Percentiles rank a stretch among this genome's conserved stretches.
These are phyloP conservation scores for Aspergillus indologenus DNA, from an alignment of 495 filamentous ascomycete genomes.

Conservation along the genomic window DNA sequence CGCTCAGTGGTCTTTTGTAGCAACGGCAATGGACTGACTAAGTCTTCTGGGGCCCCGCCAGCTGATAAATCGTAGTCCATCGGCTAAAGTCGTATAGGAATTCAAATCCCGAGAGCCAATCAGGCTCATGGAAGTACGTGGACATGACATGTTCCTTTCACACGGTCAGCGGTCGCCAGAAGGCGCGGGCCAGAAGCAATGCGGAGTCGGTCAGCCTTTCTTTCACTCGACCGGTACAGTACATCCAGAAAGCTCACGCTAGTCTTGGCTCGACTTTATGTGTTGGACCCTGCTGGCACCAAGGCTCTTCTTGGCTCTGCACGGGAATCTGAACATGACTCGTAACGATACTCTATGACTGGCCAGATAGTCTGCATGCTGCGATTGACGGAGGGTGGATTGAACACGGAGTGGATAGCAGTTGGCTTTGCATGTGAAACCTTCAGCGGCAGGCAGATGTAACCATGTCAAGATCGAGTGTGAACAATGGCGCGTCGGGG, in stretches of 20 bases:
- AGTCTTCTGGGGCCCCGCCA: neutral
- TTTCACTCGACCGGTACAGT: neutral
- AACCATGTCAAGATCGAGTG: too few species aligned
- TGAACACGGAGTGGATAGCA: neutral
- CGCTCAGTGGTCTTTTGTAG: neutral
- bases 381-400: neutral
- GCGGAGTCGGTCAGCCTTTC: too few species aligned
- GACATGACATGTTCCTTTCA: neutral
- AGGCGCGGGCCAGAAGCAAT: neutral
- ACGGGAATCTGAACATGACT: neutral
- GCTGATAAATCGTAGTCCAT: neutral
- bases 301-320: neutral
- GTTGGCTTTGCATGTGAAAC: neutral
- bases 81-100: constrained; percentile 1
- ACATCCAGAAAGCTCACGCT: neutral
- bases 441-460: neutral
- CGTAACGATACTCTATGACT: neutral
- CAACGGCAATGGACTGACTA: neutral
- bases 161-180: neutral
- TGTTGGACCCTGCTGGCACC: neutral
- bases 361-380: neutral
- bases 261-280: neutral
- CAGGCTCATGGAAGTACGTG: neutral
- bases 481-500: too few species aligned
- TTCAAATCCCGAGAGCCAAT: neutral